A percentile compares a stretch with the other conserved stretches of the same genome.
These are phyloP conservation scores for Centrapalus pauciflorus DNA, from an alignment of 129 eudicot genomes.

Conservation along the genomic window DNA sequence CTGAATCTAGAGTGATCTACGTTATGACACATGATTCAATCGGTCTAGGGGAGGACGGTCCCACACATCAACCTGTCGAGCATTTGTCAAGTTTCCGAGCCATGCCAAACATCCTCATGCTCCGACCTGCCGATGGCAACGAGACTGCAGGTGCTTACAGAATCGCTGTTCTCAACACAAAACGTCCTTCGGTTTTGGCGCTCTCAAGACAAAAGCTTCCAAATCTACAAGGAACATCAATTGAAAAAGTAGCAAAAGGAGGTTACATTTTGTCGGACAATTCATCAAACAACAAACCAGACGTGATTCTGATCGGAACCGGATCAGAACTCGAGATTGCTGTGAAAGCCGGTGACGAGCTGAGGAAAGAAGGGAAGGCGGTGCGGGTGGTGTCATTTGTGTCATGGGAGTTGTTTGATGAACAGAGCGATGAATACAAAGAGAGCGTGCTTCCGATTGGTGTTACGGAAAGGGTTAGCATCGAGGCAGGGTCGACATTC, in stretches of 20 bases:
- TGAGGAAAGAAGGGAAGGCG: conserved; percentile 52
- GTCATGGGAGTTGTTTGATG: conserved; percentile 56
- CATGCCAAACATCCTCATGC: conserved; percentile 65
- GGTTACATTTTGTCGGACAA: conserved; percentile 49
- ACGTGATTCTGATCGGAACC: conserved; percentile 49
- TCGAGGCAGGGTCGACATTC: conserved; percentile 59
- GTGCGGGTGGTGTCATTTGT: conserved; percentile 59
- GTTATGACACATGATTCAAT: conserved; percentile 66
- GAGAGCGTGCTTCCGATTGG: conserved; percentile 47
- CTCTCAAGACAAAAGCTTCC: conserved; percentile 62
- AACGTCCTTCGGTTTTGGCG: conserved; percentile 57
- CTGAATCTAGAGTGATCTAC: conserved; percentile 44
- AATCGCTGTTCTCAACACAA: conserved; percentile 36
- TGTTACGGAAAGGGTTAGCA: conserved; percentile 52
- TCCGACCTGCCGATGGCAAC: conserved; percentile 67
- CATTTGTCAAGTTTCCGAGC: conserved; percentile 69
- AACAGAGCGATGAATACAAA: conserved; percentile 45
- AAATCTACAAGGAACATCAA: conserved; percentile 42
- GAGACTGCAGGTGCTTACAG: conserved; percentile 63
- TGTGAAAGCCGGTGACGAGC: conserved; percentile 48
- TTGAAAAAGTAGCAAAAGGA: conserved; percentile 51
- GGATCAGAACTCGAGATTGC: conserved; percentile 61
- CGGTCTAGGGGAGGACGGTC: conserved; percentile 61
- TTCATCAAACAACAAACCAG: conserved; percentile 47
- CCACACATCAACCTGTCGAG: conserved; percentile 67